Evolutionary conservation across 495 filamentous ascomycete species (phyloP).

Genomic region (Cercophora newfieldiana): DNA sequence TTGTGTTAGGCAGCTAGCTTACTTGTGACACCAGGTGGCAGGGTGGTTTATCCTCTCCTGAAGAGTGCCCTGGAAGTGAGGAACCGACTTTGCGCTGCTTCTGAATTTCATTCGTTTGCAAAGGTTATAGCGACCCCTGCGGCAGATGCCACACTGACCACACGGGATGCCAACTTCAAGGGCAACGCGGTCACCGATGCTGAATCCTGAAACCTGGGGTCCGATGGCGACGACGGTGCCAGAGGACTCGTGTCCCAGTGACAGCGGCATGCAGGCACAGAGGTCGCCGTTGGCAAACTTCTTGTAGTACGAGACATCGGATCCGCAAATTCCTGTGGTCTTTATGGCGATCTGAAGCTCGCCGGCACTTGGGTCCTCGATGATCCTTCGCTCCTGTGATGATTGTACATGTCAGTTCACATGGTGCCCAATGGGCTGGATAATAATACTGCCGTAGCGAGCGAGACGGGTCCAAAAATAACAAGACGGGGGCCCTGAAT

Average conservation of each 20-base stretch:
- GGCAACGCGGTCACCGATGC: conserved; percentile 77
- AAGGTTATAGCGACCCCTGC: conserved; percentile 81
- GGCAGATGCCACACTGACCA: conserved; percentile 70
- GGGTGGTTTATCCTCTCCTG: conserved; percentile 89
- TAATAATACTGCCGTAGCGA: conserved; percentile 23
- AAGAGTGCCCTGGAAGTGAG: conserved; percentile 87
- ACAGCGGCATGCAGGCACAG: conserved; percentile 68
- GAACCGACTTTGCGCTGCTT: conserved; percentile 77
- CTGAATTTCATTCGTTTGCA: conserved; percentile 82
- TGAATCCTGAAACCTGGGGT: conserved; percentile 52
- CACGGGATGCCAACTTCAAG: conserved; percentile 86
- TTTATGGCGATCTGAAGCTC: conserved; percentile 75
- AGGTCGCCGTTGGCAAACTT: conserved; percentile 85
- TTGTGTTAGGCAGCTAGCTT: conserved; percentile 25
- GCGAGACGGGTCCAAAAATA: conserved; percentile 23
- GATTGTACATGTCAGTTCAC: conserved; percentile 15
- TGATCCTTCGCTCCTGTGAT: conserved; percentile 46
- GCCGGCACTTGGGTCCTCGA: conserved; percentile 47
- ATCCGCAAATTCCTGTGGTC: conserved; percentile 79
- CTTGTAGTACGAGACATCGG: conserved; percentile 82
- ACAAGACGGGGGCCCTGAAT: conserved; percentile 14
- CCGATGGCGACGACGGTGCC: conserved; percentile 68
- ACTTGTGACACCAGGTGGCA: conserved; percentile 73
- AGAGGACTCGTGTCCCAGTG: conserved; percentile 77
- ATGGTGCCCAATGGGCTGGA: conserved; percentile 16